Evolutionary conservation across 306 rosid species (phyloP).

Genomic region (Astragalus glycyphyllos): DNA sequence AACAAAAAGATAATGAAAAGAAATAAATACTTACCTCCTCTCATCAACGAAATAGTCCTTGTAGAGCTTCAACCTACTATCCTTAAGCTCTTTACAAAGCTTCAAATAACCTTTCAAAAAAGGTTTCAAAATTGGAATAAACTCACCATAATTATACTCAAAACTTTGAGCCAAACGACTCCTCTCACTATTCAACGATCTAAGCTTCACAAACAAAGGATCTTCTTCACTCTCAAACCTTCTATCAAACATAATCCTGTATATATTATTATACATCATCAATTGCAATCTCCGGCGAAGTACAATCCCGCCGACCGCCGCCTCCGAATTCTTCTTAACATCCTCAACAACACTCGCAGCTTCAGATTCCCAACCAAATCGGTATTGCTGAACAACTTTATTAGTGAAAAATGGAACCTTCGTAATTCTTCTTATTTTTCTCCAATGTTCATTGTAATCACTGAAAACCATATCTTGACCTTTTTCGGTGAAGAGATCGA

Average conservation of each 20-base stretch:
- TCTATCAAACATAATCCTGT: slow-evolving; percentile 80
- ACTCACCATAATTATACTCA: slow-evolving; percentile 87
- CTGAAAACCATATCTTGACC: slow-evolving; percentile 97
- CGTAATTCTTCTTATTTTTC: slow-evolving; percentile 92
- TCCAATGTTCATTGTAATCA: slow-evolving; percentile 92
- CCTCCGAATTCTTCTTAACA: slow-evolving; percentile 53
- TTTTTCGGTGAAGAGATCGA: slow-evolving; percentile 85
- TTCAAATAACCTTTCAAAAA: slow-evolving; percentile 79
- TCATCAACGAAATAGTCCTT: slow-evolving; percentile 84
- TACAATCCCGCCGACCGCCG: slow-evolving; percentile 64
- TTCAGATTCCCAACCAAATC: slow-evolving; percentile 80
- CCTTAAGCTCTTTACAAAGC: slow-evolving; percentile 85
- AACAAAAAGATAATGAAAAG: not conserved
- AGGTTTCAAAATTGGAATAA: slow-evolving; percentile 86
- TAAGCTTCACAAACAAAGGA: slow-evolving; percentile 62
- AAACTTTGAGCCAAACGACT: slow-evolving; percentile 92
- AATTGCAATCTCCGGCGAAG: slow-evolving; percentile 69
- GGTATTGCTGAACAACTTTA: slow-evolving; percentile 89
- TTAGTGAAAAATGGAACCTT: slow-evolving; percentile 91
- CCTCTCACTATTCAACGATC: slow-evolving; percentile 74
- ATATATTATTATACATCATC: slow-evolving; percentile 95
- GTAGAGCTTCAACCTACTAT: slow-evolving; percentile 72
- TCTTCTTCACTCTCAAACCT: slow-evolving; percentile 83
- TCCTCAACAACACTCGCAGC: slow-evolving; percentile 78
- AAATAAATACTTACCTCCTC: slow-evolving; percentile 66